A percentile compares a stretch with the other conserved stretches of the same genome.
These are phyloP conservation scores for Chalaropsis ovoidea DNA, from an alignment of 2,329 filamentous ascomycete species.

Conservation along the genomic window DNA sequence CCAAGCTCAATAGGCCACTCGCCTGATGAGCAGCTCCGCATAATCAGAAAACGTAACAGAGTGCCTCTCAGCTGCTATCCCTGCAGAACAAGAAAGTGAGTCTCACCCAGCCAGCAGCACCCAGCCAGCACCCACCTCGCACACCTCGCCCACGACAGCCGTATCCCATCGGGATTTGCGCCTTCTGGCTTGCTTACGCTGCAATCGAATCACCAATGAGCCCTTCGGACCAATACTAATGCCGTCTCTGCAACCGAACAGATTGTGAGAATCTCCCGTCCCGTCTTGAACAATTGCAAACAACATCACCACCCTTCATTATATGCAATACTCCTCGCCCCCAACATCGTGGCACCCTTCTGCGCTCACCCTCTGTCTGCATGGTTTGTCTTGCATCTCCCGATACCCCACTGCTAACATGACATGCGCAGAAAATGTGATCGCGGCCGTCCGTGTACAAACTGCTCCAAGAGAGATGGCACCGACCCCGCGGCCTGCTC, in stretches of 20 bases:
- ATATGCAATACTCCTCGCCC: too few species aligned
- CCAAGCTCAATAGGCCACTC: conserved; percentile 67
- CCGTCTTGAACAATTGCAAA: too few species aligned
- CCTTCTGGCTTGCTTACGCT: background rate
- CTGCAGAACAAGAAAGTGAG: conserved; percentile 83
- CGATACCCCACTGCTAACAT: background rate
- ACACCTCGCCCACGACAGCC: background rate
- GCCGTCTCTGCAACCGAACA: background rate
- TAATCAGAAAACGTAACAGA: conserved; percentile 84
- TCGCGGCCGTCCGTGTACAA: conserved; percentile 80
- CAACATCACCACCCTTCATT: too few species aligned
- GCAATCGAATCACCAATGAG: background rate
- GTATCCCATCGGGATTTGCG: background rate
- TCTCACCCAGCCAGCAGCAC: conserved; percentile 23
- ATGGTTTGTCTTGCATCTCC: background rate
- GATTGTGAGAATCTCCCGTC: conserved; percentile 24
- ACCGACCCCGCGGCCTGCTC: conserved; percentile 70
- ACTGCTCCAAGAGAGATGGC: conserved; percentile 84
- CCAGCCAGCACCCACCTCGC: conserved; percentile 1
- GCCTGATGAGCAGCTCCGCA: conserved; percentile 74
- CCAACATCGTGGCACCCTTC: too few species aligned
- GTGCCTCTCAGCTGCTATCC: conserved; percentile 86
- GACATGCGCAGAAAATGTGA: conserved; percentile 67
- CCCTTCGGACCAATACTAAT: background rate
- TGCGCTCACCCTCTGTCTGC: too few species aligned